Base-by-base conservation (phyloP, 495 filamentous ascomycete genomes). In the Aspergillus nidulans region DNA sequence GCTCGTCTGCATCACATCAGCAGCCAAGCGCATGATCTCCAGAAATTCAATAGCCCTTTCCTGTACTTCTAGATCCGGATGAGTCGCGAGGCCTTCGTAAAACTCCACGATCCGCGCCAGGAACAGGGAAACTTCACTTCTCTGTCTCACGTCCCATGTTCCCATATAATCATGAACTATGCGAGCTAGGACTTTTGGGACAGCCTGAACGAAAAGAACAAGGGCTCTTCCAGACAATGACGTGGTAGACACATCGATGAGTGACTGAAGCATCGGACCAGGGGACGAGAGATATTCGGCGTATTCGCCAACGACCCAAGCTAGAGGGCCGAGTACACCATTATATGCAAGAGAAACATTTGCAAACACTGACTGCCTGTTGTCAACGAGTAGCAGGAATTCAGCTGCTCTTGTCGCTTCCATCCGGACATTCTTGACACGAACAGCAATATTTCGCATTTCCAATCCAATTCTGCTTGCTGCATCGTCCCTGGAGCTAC, bases 51-150 rank as follows among this genome's bases (percentile, higher is more conserved):
- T 92, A 7, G 91, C 85, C 45, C 95, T 82, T 69, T 97, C 94
- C 68, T 98, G 94, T n/a, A 97, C 90, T 62, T 97, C 94, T 9
- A 98, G 75, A 59, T 84, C 87, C 0, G 95, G 90, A 64, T 96
- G 91, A 4, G 82, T 79, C 0, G 85, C 78, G 23, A 97, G 70
- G 0, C 83, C 77, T 48, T 96, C 92, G 2, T 96, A 74, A 41
- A 91, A 87, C 58, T 89, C 78, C 20, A 94, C 77, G n/a, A 95
- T 79, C 23, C 90, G 81, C 20, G 86, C 85, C 68, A 95, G 81
- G 1, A 95, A 76, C 19, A 98, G 77, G 15, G 84, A 81, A 6
- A 86, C 80, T 56, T 84, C 83, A 10, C 86, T 83, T 65, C 86
- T 88, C 34, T 84, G 78, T 53, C 82, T 75, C 2, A 77, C 59